phyloP scores from a whole-genome alignment of 2,329 filamentous ascomycete species.

The Penicillium sp. region DNA sequence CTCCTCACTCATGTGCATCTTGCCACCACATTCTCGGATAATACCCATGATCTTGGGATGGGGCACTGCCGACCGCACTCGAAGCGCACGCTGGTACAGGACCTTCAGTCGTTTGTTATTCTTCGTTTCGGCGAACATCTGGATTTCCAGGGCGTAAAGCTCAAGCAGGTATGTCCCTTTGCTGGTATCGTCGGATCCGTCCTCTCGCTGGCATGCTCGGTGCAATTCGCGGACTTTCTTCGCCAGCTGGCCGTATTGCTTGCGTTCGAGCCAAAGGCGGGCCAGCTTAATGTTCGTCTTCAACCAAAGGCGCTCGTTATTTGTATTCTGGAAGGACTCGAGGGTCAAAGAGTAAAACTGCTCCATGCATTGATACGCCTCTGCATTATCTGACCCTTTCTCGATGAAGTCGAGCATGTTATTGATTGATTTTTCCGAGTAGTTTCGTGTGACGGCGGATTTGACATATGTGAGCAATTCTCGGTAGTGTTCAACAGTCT shows the following conservation, averaged over 20 bases:
- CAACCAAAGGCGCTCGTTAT: constrained; percentile 94
- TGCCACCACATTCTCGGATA: constrained; percentile 96
- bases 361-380: constrained; percentile 79
- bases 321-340: constrained; percentile 91
- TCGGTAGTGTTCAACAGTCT: constrained; percentile 89
- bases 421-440: constrained; percentile 98
- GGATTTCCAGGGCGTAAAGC: constrained; percentile 94
- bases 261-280: constrained; percentile 83
- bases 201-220: constrained; percentile 78
- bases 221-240: constrained; percentile 87
- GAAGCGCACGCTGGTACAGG: constrained; percentile 84
- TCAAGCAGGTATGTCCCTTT: constrained; percentile 96
- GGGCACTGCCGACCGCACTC: constrained; percentile 92
- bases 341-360: constrained; percentile 92
- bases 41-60: constrained; percentile 99
- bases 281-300: constrained; percentile 98
- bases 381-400: constrained; percentile 72
- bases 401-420: constrained; percentile 98
- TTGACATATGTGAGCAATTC: constrained; percentile 97
- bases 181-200: constrained; percentile 77
- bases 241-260: constrained; percentile 74
- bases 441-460: constrained; percentile 93
- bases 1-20: constrained; percentile 99
- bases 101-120: constrained; percentile 97
- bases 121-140: constrained; percentile 95